phyloP scores from a whole-genome alignment of 192 early-diverging fungal species.

The Spizellomyces sp. region DNA sequence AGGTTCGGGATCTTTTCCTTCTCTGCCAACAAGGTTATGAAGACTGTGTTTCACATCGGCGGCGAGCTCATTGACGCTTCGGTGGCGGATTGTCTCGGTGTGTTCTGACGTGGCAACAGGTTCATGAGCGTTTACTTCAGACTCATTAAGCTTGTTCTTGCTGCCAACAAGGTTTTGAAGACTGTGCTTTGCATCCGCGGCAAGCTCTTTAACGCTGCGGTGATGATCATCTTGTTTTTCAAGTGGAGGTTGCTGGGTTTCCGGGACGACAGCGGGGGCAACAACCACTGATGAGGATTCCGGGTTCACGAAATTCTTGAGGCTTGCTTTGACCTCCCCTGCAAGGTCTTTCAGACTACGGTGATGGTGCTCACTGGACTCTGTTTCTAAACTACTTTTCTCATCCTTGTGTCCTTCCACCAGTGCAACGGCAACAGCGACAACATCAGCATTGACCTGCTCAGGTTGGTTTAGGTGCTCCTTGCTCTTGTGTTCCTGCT shows the following conservation, averaged over 20 bases:
- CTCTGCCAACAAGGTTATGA: conserved; percentile 2
- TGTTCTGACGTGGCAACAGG: not conserved
- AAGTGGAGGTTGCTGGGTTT: no score
- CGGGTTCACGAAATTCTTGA: no score
- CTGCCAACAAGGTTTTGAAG: conserved; percentile 8
- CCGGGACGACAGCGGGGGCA: no score
- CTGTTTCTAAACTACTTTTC: no score
- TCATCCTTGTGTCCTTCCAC: no score
- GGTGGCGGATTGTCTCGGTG: not conserved
- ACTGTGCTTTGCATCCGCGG: conserved; percentile 15
- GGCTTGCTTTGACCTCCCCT: not conserved
- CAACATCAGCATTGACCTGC: no score
- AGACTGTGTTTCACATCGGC: conserved; percentile 15
- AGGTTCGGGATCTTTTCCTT: not conserved
- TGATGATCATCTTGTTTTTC: no score
- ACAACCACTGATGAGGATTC: no score
- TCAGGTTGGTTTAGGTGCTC: no score
- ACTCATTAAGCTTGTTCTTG: not conserved
- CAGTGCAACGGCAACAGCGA: no score
- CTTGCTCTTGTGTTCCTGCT: no score
- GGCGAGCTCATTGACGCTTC: not conserved
- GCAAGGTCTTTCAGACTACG: conserved; percentile 18
- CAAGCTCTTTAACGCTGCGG: conserved; percentile 2
- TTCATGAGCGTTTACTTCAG: not conserved
- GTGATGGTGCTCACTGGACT: not conserved